A percentile compares a stretch with the other conserved stretches of the same genome.
Evolutionary conservation across 495 filamentous ascomycete species (phyloP).

Genomic region (Hypoxylon perforatum): DNA sequence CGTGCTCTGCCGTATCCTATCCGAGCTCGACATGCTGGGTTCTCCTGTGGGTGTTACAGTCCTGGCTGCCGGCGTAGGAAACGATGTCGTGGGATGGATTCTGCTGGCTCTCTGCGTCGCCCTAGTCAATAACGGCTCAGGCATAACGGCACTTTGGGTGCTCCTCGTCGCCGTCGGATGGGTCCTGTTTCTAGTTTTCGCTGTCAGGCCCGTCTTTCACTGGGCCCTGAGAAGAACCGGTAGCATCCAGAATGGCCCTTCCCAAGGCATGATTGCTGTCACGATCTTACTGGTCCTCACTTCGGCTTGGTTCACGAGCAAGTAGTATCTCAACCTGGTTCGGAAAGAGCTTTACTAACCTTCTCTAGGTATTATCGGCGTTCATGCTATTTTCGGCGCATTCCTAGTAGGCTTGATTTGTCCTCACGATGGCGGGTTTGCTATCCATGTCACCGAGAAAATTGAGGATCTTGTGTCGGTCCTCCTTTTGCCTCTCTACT

Average conservation of each 20-base stretch:
- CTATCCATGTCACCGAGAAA: slow-evolving; percentile 95
- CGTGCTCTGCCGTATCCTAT: slow-evolving; percentile 92
- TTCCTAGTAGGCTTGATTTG: slow-evolving; percentile 93
- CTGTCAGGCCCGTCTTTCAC: slow-evolving; percentile 80
- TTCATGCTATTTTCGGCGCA: slow-evolving; percentile 67
- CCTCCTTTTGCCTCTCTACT: slow-evolving; percentile 94
- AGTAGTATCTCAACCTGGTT: slow-evolving; percentile 16
- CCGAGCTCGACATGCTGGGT: slow-evolving; percentile 87
- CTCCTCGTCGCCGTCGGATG: slow-evolving; percentile 81
- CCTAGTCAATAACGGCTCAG: slow-evolving; percentile 87
- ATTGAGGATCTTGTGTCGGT: slow-evolving; percentile 91
- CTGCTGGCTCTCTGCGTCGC: slow-evolving; percentile 94
- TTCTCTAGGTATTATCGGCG: slow-evolving; percentile 76
- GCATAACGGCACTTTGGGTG: slow-evolving; percentile 88
- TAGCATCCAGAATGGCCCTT: slow-evolving; percentile 89
- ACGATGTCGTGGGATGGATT: slow-evolving; percentile 96
- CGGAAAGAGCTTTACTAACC: slow-evolving; percentile 25
- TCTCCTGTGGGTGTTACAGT: slow-evolving; percentile 91
- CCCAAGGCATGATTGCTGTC: slow-evolving; percentile 84
- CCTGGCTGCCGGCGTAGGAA: slow-evolving; percentile 92
- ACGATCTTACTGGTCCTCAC: slow-evolving; percentile 82
- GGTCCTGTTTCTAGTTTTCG: slow-evolving; percentile 79
- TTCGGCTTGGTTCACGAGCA: slow-evolving; percentile 92
- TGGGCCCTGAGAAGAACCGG: slow-evolving; percentile 78
- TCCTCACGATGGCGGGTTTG: slow-evolving; percentile 93